phyloP scores from a whole-genome alignment of 2,329 filamentous ascomycete genomes.

The Macroventuria anomochaeta region DNA sequence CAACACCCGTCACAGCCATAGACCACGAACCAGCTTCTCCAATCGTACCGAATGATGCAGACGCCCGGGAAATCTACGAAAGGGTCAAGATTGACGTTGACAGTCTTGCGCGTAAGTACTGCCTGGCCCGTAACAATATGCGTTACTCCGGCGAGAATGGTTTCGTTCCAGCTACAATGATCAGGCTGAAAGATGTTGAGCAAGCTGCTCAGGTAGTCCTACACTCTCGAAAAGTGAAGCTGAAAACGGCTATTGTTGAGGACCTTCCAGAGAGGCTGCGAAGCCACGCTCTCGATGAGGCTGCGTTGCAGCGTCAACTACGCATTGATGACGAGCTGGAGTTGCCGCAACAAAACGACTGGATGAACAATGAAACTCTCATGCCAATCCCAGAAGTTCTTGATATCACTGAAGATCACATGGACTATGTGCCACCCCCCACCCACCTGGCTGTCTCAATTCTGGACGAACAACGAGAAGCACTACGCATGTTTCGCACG shows the following conservation, averaged over 20 bases:
- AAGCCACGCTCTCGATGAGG: not conserved
- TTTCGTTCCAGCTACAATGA: not conserved
- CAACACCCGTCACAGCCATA: not conserved
- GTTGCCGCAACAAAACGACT: conserved; percentile 6
- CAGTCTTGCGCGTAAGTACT: conserved; percentile 13
- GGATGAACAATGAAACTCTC: conserved; percentile 10
- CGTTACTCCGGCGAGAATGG: not conserved
- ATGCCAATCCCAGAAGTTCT: not conserved
- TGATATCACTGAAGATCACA: not conserved
- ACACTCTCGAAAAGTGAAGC: not conserved
- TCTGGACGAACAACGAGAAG: conserved; percentile 24
- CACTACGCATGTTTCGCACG: conserved; percentile 13
- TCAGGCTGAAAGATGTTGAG: conserved; percentile 2
- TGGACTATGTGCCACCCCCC: not conserved
- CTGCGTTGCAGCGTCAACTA: not conserved
- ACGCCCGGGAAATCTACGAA: not conserved
- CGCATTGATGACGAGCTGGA: not conserved
- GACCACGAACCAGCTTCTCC: not conserved
- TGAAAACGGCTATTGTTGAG: not conserved
- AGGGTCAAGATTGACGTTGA: not conserved
- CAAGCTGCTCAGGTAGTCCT: not conserved
- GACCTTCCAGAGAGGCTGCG: conserved; percentile 4
- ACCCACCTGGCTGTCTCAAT: conserved; percentile 6
- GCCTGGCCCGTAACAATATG: conserved; percentile 8
- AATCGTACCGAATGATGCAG: not conserved